Percentiles rank a stretch among this genome's conserved stretches.
Evolutionary conservation across 2,329 filamentous ascomycete species (phyloP).

Genomic region (Aspergillus sclerotialis): DNA sequence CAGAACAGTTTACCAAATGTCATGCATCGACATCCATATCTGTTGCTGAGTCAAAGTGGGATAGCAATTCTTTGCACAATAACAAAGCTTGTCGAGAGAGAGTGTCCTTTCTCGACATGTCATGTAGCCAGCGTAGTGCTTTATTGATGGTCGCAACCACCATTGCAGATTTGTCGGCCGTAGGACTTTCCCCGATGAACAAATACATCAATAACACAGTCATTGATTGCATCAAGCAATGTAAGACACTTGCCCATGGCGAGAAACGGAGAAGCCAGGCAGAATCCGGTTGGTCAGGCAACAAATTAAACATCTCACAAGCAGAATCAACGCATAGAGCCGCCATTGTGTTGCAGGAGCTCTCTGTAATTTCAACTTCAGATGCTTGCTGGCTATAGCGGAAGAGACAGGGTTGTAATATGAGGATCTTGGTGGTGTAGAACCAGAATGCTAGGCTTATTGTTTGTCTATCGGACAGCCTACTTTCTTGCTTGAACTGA

Average conservation of each 20-base stretch:
- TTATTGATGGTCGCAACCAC: slow-evolving; percentile 26
- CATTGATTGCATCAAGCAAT: slow-evolving; percentile 35
- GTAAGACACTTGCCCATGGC: slow-evolving; percentile 36
- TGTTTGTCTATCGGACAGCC: slow-evolving; percentile 25
- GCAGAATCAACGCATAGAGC: slow-evolving; percentile 30
- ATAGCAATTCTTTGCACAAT: slow-evolving; percentile 21
- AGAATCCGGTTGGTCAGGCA: slow-evolving; percentile 27
- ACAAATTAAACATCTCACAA: slow-evolving; percentile 25
- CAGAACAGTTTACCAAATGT: too few relatives aligned
- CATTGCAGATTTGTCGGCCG: slow-evolving; percentile 19
- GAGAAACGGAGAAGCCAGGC: slow-evolving; percentile 23
- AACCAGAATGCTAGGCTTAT: slow-evolving; percentile 33
- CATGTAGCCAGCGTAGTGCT: slow-evolving; percentile 28
- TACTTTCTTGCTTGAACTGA: slow-evolving; percentile 22
- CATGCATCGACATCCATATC: too few relatives aligned
- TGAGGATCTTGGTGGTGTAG: slow-evolving; percentile 37
- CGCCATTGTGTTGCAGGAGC: slow-evolving; percentile 28
- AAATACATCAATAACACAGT: slow-evolving; percentile 31
- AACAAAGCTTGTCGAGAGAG: slow-evolving; percentile 29
- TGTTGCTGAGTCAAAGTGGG: slow-evolving; percentile 10
- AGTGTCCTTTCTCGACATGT: slow-evolving; percentile 26
- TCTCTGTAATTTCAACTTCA: slow-evolving; percentile 16
- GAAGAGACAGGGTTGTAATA: slow-evolving; percentile 38
- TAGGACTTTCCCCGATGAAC: slow-evolving; percentile 24
- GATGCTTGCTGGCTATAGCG: slow-evolving; percentile 25